A percentile compares a stretch with the other conserved stretches of the same genome.
Conservation (phyloP, 2,329 filamentous ascomycete species). For the Thyridium curvatum region DNA sequence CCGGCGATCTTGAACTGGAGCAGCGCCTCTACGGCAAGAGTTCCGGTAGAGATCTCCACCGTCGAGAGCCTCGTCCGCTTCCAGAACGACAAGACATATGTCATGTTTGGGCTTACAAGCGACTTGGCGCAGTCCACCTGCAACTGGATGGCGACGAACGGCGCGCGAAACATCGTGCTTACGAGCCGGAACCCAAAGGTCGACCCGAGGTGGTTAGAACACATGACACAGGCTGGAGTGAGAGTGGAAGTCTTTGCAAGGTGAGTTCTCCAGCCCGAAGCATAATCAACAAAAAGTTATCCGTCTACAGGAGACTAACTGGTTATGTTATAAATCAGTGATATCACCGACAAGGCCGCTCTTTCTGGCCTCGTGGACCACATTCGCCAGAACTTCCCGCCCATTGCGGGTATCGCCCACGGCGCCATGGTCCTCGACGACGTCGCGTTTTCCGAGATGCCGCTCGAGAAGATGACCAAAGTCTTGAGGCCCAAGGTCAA, state of each 20-base stretch:
- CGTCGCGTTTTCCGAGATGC: too few species aligned
- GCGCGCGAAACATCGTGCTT: constrained; percentile 20
- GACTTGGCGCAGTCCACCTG: constrained; percentile 19
- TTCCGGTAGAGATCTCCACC: constrained; percentile 2
- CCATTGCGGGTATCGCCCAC: too few species aligned
- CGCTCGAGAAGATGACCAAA: too few species aligned
- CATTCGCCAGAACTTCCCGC: too few species aligned
- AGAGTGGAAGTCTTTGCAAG: too few species aligned
- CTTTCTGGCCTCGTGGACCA: too few species aligned
- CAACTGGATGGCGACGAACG: constrained; percentile 21
- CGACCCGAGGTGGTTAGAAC: constrained; percentile 11
- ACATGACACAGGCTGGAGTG: constrained; percentile 3
- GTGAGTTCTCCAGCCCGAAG: constrained; percentile 1
- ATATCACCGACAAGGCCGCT: too few species aligned
- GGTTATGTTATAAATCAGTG: too few species aligned
- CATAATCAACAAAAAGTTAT: too few species aligned
- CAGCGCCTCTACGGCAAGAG: not conserved
- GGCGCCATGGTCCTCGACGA: too few species aligned
- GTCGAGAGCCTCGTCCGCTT: constrained; percentile 1
- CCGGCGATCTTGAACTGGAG: constrained; percentile 1
- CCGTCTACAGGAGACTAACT: too few species aligned
- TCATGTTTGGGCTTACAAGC: constrained; percentile 19
- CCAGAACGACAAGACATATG: constrained; percentile 19
- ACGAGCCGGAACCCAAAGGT: constrained; percentile 23
- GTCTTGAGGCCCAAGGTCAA: too few species aligned